Base-by-base conservation (phyloP, 2,329 filamentous ascomycete genomes). In the Fusarium humuli region DNA sequence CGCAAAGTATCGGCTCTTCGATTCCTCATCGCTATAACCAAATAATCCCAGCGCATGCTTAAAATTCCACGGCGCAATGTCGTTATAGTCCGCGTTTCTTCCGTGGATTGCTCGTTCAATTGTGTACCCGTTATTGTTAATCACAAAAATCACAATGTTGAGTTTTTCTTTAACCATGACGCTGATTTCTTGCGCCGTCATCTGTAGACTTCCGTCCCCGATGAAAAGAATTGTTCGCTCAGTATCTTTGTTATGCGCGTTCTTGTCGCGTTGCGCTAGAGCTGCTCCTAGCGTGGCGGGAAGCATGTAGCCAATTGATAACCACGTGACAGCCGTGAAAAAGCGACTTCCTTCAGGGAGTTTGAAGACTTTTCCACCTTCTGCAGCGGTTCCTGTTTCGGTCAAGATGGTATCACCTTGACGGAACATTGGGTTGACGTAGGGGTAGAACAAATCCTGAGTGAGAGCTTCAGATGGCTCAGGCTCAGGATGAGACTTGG, bases 301-400 rank as follows among this genome's bases (percentile, higher is more conserved):
- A 6, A 65, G 61, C 61, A 65, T 65, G n/a, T 65, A 65, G 4
- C 61, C 61, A 32, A 65, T 65, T 2, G 61, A 65, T 6, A 65
- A 3, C 60, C 61, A 65, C 12, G 61, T 65, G 14, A 65, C 61
- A 8, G 52, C 62, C 4, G 61, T 65, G 0, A 65, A 65, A 12
- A 50, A 65, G 7, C 52, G 27, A 12, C 45, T 50, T 4, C 20
- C 52, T 3, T 42, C 10, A 0, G 61, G 52, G 7, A 65, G 61
- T 5, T 46, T 50, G 1, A 65, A 40, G 3, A 41, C 52, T 4
- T 65, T 65, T 8, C 61, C 61, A 3, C 61, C 61, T n/a, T 63
- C 62, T 14, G 61, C 60, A 4, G 61, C 61, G 6, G 61, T 65
- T 4, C 61, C 61, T 7, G 61, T 65, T 29, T 65, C 61, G 3